phyloP scores from a whole-genome alignment of 192 early-diverging fungal species.

The Backusella circina region DNA sequence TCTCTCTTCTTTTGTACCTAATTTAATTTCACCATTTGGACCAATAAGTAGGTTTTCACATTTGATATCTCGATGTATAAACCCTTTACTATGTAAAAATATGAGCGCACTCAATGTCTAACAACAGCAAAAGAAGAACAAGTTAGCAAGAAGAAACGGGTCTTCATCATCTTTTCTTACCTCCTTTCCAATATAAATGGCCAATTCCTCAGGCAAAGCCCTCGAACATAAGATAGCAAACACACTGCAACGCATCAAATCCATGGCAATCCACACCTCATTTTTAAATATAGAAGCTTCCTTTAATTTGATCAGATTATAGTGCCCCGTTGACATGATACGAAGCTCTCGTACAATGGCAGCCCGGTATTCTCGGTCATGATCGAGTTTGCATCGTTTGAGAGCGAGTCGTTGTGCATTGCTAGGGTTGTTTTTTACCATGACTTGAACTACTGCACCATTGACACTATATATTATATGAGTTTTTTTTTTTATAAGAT shows the following conservation, averaged over 20 bases:
- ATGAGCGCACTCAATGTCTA: conserved; percentile 27
- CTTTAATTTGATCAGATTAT: conserved; percentile 27
- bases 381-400: conserved; percentile 31
- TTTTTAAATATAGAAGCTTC: conserved; percentile 24
- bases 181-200: conserved; percentile 26
- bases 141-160: neutral
- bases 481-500: neutral
- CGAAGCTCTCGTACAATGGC: conserved; percentile 32
- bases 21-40: conserved; percentile 29
- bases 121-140: neutral
- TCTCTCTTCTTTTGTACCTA: conserved; percentile 18
- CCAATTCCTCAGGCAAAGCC: conserved; percentile 27
- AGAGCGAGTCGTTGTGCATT: conserved; percentile 10
- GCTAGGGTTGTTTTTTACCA: neutral
- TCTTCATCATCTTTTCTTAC: conserved; percentile 3
- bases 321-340: conserved; percentile 30
- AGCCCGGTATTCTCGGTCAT: conserved; percentile 29
- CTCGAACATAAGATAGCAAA: conserved; percentile 30
- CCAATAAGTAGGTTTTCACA: conserved; percentile 38
- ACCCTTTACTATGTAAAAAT: conserved; percentile 30
- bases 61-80: conserved; percentile 37
- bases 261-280: conserved; percentile 38
- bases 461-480: conserved; percentile 19
- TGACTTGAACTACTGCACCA: conserved; percentile 30
- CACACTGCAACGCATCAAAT: conserved; percentile 35